Percentiles rank a stretch among this genome's conserved stretches.
Evolutionary conservation across 176 grass and related monocot genomes (phyloP).

Genomic region (Otatea glauca): DNA sequence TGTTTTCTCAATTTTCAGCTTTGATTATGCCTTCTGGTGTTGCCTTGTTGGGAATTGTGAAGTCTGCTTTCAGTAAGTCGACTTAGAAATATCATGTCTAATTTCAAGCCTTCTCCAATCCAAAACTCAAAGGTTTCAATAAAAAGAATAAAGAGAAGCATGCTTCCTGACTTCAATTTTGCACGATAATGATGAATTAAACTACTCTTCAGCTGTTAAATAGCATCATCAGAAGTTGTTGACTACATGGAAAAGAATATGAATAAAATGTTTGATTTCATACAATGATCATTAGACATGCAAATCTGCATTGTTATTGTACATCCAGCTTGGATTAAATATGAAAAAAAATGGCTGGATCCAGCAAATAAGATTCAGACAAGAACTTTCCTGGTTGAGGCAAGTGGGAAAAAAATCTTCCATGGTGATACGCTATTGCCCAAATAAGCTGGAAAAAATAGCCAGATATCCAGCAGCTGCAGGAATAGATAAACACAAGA

Average conservation of each 20-base stretch:
- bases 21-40: no score
- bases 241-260: constrained; percentile 22
- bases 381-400: constrained; percentile 15
- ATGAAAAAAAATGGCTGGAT: constrained; percentile 34
- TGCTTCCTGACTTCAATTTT: neutral
- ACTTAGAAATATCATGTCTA: no score
- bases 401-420: constrained; percentile 19
- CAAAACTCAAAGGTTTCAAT: no score
- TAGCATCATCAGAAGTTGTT: constrained; percentile 33
- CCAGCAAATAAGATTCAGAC: constrained; percentile 26
- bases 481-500: constrained; percentile 40
- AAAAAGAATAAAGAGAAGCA: neutral
- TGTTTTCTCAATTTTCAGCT: no score
- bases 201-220: constrained; percentile 30
- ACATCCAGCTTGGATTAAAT: constrained; percentile 32
- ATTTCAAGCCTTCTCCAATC: no score
- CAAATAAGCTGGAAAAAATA: constrained; percentile 60
- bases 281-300: constrained; percentile 2
- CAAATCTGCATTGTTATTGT: neutral
- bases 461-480: constrained; percentile 83
- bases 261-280: constrained; percentile 33
- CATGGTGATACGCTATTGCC: constrained; percentile 27
- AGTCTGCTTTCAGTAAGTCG: no score
- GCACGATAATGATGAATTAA: neutral
- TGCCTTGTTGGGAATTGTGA: no score